Base-by-base conservation (phyloP, 2,329 filamentous ascomycete species). In the Pestalotiopsis sp. region DNA sequence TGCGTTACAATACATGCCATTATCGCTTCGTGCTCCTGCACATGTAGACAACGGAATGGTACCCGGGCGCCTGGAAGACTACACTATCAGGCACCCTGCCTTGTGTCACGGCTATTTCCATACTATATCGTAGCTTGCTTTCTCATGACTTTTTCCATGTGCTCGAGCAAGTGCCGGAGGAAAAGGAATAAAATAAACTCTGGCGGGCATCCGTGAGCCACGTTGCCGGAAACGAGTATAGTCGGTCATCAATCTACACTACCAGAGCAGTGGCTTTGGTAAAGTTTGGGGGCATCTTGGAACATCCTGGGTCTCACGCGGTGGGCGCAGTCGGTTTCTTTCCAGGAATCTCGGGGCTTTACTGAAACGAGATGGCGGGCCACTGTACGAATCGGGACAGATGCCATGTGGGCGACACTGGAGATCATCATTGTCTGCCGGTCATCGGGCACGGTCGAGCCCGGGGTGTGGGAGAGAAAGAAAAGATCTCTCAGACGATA, bases 331-430 rank as follows among this genome's bases (percentile, higher is more conserved):
- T 52, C 45, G 38, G 25, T 36, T 62, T 39, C 59, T 39, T 39
- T 41, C 27, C 36, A 62, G 31, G 36, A 62, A 11, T 39, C 27
- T 36, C 59, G 59, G 59, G 20, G 38, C 59, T 62, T 62, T 62
- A 39, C 59, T 62, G 59, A 62, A 62, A 62, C 59, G 59, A 62
- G 59, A 62, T n/a, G 17, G 59, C 25, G 27, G 59, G 59, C 25
- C 27, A 27, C 59, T 62, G 13, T 36, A 27, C n/a, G 17, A 59
- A 59, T 27, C 31, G 59, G 59, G 31, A 62, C 27, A 17, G 36
- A 27, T 62, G n/a, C 59, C 31, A 62, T 62, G 27, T 39, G 59
- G 59, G 14, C 59, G 59, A 7, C 31, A 36, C 31, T 36, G 31
- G 31, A 36, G 31, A 20, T 39, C 59, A 36, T 39, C 13, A 36